Evolutionary conservation across 2,329 filamentous ascomycete species (phyloP).

Genomic region (Aureobasidium sp.): DNA sequence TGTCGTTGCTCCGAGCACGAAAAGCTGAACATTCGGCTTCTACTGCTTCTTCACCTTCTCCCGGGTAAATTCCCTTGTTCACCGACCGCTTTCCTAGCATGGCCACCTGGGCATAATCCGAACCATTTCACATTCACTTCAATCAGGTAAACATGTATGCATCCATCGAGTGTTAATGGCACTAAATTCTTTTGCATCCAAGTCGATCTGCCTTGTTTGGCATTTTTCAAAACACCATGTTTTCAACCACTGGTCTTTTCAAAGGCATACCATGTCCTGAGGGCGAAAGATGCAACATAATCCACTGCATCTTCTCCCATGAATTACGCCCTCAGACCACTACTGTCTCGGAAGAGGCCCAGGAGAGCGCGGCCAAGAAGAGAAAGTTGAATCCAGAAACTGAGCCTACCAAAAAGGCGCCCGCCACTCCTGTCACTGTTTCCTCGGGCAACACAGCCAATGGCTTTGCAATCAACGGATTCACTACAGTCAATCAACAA

Average conservation of each 20-base stretch:
- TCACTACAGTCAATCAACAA: neutral
- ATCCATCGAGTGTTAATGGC: neutral
- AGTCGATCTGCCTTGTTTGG: neutral
- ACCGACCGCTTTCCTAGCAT: neutral
- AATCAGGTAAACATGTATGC: neutral
- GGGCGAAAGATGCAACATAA: slow-evolving; percentile 40
- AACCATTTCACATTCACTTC: neutral
- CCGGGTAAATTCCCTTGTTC: neutral
- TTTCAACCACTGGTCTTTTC: slow-evolving; percentile 47
- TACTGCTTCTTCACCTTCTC: neutral
- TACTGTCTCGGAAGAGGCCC: neutral
- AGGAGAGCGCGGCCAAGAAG: slow-evolving; percentile 20
- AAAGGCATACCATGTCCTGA: slow-evolving; percentile 45
- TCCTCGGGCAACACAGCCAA: neutral
- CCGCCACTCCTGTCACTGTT: neutral
- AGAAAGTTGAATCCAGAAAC: slow-evolving; percentile 20
- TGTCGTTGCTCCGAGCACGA: neutral
- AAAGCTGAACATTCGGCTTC: neutral
- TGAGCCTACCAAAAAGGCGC: neutral
- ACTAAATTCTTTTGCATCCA: neutral
- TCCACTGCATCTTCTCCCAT: slow-evolving; percentile 53
- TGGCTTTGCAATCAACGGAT: neutral
- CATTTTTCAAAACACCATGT: slow-evolving; percentile 34
- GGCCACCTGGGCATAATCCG: neutral
- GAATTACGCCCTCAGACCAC: slow-evolving; percentile 17